phyloP scores from a whole-genome alignment of 1,284 basidiomycete genomes.

The Ganoderma lingzhi region DNA sequence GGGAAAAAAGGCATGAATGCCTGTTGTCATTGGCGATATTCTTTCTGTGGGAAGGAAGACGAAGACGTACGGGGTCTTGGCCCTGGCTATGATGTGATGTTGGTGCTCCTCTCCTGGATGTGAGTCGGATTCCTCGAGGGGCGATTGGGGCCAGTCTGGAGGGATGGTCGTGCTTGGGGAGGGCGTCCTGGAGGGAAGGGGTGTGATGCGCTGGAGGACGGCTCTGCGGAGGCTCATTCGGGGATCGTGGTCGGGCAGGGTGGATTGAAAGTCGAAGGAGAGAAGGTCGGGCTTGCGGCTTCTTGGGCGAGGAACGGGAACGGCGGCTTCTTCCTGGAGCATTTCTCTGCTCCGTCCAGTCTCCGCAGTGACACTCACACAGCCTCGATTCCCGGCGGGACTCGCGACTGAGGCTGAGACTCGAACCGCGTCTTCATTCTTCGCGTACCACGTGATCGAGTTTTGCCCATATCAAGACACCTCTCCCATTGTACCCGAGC shows the following conservation, averaged over 20 bases:
- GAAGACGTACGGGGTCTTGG: conserved; percentile 30
- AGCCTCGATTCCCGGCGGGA: neutral
- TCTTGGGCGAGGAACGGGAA: neutral
- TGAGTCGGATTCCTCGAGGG: conserved; percentile 25
- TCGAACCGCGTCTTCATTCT: conserved; percentile 30
- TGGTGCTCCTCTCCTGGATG: conserved; percentile 15
- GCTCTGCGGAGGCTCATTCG: conserved; percentile 35
- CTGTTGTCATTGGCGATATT: conserved; percentile 2
- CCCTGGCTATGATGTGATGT: conserved; percentile 21
- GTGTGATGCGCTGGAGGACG: conserved; percentile 34
- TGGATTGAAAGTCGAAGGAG: neutral
- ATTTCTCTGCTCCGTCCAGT: neutral
- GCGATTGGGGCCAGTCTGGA: conserved; percentile 32
- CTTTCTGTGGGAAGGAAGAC: conserved; percentile 1
- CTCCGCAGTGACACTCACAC: neutral
- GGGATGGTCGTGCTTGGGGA: conserved; percentile 31
- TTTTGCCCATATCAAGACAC: conserved; percentile 26
- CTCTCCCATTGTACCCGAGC: neutral
- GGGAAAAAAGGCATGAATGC: conserved; percentile 18
- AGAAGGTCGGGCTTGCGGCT: neutral
- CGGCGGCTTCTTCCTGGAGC: neutral
- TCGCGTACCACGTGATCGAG: conserved; percentile 30
- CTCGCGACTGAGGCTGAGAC: neutral
- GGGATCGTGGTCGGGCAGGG: neutral
- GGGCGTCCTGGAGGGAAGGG: conserved; percentile 30